A percentile compares a stretch with the other conserved stretches of the same genome.
phyloP scores from a whole-genome alignment of 2,329 filamentous ascomycete species.

The Colletotrichum paranaense region DNA sequence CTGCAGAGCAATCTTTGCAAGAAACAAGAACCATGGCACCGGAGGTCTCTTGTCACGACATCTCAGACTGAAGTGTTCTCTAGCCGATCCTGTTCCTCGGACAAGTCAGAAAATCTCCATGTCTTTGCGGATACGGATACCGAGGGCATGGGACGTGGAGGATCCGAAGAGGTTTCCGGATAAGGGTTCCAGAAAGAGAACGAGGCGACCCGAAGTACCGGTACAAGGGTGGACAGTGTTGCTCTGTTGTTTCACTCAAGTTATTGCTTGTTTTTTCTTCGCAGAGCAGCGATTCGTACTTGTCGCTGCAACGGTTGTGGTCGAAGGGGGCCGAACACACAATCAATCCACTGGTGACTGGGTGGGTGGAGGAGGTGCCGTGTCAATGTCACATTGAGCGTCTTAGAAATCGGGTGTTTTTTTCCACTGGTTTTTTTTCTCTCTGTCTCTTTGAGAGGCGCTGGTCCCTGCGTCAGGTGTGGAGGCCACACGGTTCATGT shows the following conservation, averaged over 20 bases:
- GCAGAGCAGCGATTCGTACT: not conserved
- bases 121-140: not conserved
- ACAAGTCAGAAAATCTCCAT: not conserved
- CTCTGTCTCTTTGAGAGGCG: not conserved
- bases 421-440: not conserved
- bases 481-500: not conserved
- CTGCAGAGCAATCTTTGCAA: not conserved
- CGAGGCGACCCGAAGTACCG: slow-evolving; percentile 18
- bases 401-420: not conserved
- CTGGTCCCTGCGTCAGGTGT: slow-evolving; percentile 25
- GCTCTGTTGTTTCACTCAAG: slow-evolving; percentile 13
- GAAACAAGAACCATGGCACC: not conserved
- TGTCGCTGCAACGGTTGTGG: slow-evolving; percentile 15
- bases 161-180: not conserved
- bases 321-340: too few relatives aligned
- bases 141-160: not conserved
- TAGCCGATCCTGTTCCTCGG: not conserved
- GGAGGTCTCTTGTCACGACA: not conserved
- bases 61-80: not conserved
- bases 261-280: slow-evolving; percentile 15
- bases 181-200: not conserved
- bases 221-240: slow-evolving; percentile 22
- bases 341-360: not conserved
- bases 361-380: too few relatives aligned
- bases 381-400: too few relatives aligned